Conservation (phyloP, 139 green algal species). For the Chlorella sorokiniana region DNA sequence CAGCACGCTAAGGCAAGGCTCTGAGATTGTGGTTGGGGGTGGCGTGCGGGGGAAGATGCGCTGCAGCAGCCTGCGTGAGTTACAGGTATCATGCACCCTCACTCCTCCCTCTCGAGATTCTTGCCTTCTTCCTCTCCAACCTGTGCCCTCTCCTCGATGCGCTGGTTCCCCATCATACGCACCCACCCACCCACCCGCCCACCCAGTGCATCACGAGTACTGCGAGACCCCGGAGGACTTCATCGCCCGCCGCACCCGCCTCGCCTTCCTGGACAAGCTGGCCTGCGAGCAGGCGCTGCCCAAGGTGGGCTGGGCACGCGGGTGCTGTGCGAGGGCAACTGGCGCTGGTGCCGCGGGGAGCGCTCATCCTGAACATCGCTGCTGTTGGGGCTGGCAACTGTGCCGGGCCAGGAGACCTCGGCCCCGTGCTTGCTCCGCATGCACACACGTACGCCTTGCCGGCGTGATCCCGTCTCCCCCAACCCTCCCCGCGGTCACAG, state of each 20-base stretch:
- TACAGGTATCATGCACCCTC: no score
- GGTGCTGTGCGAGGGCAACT: neutral
- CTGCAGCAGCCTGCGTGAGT: no score
- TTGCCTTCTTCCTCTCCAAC: neutral
- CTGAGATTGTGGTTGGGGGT: no score
- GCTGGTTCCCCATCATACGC: no score
- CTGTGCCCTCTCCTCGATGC: no score
- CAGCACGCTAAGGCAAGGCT: no score
- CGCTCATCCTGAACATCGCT: no score
- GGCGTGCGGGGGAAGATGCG: no score
- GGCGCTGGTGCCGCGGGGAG: neutral
- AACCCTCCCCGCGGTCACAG: neutral
- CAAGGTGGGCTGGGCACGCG: constrained; percentile 52
- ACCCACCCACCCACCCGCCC: neutral
- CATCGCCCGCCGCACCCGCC: constrained; percentile 83
- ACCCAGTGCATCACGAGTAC: constrained; percentile 76
- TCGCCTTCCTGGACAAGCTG: constrained; percentile 92
- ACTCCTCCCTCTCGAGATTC: neutral
- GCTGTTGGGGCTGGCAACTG: no score
- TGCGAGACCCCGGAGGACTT: constrained; percentile 92
- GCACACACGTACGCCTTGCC: neutral
- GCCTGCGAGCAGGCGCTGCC: constrained; percentile 79
- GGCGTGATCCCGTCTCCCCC: no score
- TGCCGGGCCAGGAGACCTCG: no score
- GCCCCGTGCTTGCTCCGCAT: no score